A percentile compares a stretch with the other conserved stretches of the same genome.
phyloP scores from a whole-genome alignment of 768 basidiomycete genomes.

The Porphyrellus cyaneotinctus region DNA sequence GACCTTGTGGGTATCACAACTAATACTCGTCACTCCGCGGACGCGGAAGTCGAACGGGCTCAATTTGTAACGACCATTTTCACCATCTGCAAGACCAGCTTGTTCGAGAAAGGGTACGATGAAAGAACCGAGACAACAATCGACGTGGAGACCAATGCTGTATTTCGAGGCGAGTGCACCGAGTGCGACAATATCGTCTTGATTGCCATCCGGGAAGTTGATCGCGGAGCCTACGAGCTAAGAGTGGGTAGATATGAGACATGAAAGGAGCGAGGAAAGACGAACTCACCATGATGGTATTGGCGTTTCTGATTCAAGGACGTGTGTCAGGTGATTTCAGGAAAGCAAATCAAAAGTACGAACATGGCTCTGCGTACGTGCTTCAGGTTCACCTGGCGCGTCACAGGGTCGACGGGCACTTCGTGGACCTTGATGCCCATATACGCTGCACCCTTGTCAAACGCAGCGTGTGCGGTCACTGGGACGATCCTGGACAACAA shows the following conservation, averaged over 20 bases:
- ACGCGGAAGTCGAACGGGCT: constrained; percentile 88
- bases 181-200: constrained; percentile 58
- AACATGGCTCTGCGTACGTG: constrained; percentile 84
- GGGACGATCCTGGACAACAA: constrained; percentile 65
- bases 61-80: constrained; percentile 50
- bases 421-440: constrained; percentile 86
- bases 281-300: constrained; percentile 53
- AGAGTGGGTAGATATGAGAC: too few species aligned
- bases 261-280: too few species aligned
- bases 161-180: constrained; percentile 67
- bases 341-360: constrained; percentile 30
- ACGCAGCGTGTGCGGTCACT: constrained; percentile 86
- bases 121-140: constrained; percentile 92
- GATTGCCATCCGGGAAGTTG: not conserved
- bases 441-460: constrained; percentile 89
- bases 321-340: too few species aligned
- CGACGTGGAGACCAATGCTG: constrained; percentile 87
- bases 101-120: constrained; percentile 34
- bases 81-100: constrained; percentile 28
- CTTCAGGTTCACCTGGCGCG: constrained; percentile 75
- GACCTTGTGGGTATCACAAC: constrained; percentile 95
- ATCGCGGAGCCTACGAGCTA: too few species aligned
- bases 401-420: constrained; percentile 73
- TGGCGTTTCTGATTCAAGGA: constrained; percentile 55
- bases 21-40: constrained; percentile 88